These are phyloP conservation scores for Colletotrichum somersetense DNA, from an alignment of 2,329 filamentous ascomycete genomes.

Conservation along the genomic window DNA sequence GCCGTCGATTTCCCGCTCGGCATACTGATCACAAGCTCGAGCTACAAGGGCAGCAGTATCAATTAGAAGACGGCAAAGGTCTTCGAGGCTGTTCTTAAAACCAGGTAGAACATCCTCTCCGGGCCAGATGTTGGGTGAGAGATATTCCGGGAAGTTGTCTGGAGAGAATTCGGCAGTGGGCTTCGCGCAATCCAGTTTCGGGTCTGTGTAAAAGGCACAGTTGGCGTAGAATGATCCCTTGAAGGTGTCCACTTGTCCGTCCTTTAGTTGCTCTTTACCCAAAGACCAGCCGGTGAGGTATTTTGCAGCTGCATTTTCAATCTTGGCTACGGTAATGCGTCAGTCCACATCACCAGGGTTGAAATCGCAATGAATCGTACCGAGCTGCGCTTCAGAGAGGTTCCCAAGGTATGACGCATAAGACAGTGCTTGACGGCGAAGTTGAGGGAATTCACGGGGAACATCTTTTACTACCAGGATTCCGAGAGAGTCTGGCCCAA, in stretches of 20 bases:
- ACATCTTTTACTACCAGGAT: constrained; percentile 92
- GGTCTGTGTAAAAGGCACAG: constrained; percentile 80
- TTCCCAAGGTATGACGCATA: constrained; percentile 92
- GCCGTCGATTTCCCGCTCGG: constrained; percentile 78
- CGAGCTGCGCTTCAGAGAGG: constrained; percentile 77
- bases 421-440: constrained; percentile 81
- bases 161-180: constrained; percentile 70
- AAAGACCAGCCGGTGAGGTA: constrained; percentile 82
- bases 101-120: constrained; percentile 75
- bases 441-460: constrained; percentile 74
- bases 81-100: constrained; percentile 79
- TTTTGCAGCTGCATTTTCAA: constrained; percentile 71
- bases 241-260: constrained; percentile 81
- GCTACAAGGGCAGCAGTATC: constrained; percentile 91
- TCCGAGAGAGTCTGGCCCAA: constrained; percentile 89
- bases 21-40: constrained; percentile 87
- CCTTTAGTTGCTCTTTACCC: constrained; percentile 83
- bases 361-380: constrained; percentile 56
- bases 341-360: constrained; percentile 4
- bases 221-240: constrained; percentile 90
- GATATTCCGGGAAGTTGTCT: constrained; percentile 85
- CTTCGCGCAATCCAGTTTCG: constrained; percentile 69
- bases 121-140: constrained; percentile 92
- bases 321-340: constrained; percentile 57
- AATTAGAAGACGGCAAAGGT: constrained; percentile 86